These are phyloP conservation scores for Drechmeria coniospora DNA, from an alignment of 2,329 filamentous ascomycete species.

Conservation along the genomic window DNA sequence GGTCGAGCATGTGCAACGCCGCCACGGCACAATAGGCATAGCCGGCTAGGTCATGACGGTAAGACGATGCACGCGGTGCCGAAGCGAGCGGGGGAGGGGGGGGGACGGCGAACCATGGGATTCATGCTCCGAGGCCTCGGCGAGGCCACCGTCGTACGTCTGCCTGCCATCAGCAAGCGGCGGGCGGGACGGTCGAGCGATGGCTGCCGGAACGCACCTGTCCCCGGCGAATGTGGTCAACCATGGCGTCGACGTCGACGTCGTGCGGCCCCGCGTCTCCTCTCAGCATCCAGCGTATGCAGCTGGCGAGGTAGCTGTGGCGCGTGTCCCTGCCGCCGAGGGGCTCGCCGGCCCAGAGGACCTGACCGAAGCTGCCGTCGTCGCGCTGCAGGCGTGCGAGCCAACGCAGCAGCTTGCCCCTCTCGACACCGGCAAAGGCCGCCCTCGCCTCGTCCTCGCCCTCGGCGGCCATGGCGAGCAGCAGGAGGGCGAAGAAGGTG, in stretches of 20 bases:
- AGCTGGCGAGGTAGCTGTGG: slow-evolving; percentile 73
- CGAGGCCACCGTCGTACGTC: slow-evolving; percentile 76
- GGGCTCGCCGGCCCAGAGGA: slow-evolving; percentile 43
- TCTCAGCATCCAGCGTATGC: slow-evolving; percentile 67
- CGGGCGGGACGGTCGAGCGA: too few species aligned
- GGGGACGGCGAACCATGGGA: slow-evolving; percentile 49
- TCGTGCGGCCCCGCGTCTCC: slow-evolving; percentile 50
- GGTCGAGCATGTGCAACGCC: slow-evolving; percentile 60
- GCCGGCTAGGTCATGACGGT: slow-evolving; percentile 40
- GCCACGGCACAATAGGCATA: slow-evolving; percentile 82
- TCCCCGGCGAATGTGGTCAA: slow-evolving; percentile 53
- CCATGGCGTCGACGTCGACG: slow-evolving; percentile 56
- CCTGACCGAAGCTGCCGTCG: slow-evolving; percentile 87
- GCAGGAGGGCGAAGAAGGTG: slow-evolving; percentile 74
- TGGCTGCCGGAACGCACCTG: slow-evolving; percentile 25
- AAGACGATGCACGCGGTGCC: neutral
- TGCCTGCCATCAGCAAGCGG: too few species aligned
- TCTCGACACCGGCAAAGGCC: slow-evolving; percentile 48
- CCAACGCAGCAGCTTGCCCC: slow-evolving; percentile 56
- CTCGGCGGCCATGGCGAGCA: slow-evolving; percentile 41
- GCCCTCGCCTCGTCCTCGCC: slow-evolving; percentile 20
- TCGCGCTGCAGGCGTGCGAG: slow-evolving; percentile 57
- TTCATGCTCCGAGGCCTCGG: slow-evolving; percentile 64
- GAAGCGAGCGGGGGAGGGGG: neutral
- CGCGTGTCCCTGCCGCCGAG: slow-evolving; percentile 72